These are phyloP conservation scores for Colletotrichum eremochloae DNA, from an alignment of 2,329 filamentous ascomycete genomes.

Conservation along the genomic window DNA sequence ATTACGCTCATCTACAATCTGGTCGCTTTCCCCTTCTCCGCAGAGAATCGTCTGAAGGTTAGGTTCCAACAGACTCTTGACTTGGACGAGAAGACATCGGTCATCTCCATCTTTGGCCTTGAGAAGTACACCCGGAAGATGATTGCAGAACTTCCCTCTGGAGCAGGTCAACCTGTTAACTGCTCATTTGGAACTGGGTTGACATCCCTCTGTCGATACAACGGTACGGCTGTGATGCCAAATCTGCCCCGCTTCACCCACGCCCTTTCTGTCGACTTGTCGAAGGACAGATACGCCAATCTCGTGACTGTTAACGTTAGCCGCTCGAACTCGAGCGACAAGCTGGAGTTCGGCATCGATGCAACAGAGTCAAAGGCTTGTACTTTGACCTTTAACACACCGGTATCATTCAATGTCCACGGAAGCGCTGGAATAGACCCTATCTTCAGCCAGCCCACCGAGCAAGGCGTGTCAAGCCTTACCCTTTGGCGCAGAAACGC, in stretches of 20 bases:
- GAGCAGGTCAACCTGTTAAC: conserved; percentile 70
- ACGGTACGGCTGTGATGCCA: conserved; percentile 71
- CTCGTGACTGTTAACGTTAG: conserved; percentile 78
- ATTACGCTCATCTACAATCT: conserved; percentile 86
- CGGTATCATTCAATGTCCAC: conserved; percentile 69
- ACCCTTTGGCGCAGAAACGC: conserved; percentile 88
- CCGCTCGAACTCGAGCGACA: conserved; percentile 51
- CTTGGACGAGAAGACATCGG: conserved; percentile 75
- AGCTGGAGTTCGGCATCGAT: conserved; percentile 74
- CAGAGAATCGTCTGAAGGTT: conserved; percentile 83
- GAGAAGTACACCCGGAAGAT: conserved; percentile 76
- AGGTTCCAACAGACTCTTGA: conserved; percentile 88
- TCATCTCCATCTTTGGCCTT: conserved; percentile 78
- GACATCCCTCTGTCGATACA: conserved; percentile 77
- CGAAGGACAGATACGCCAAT: conserved; percentile 56
- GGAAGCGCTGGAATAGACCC: conserved; percentile 71
- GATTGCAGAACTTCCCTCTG: conserved; percentile 77
- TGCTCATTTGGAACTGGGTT: conserved; percentile 63
- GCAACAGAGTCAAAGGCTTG: conserved; percentile 85
- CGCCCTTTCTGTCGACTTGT: conserved; percentile 55
- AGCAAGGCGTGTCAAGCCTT: conserved; percentile 75
- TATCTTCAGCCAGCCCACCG: conserved; percentile 74
- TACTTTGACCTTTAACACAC: conserved; percentile 76
- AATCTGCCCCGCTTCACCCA: conserved; percentile 58
- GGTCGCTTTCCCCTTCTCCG: conserved; percentile 88